These are phyloP conservation scores for Penicillium herquei DNA, from an alignment of 495 filamentous ascomycete genomes.

Conservation along the genomic window DNA sequence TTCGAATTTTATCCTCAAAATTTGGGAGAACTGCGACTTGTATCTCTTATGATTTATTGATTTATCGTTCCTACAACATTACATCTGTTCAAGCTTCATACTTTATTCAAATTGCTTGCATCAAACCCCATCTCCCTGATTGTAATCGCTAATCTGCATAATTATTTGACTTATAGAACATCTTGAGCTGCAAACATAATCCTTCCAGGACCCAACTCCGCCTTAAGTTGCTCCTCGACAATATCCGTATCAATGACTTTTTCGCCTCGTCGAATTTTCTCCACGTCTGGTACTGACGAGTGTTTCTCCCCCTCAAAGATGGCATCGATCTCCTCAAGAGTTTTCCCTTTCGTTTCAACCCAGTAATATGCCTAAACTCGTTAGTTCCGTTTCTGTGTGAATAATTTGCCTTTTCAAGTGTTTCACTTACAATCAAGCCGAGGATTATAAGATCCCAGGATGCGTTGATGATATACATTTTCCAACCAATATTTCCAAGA, in stretches of 20 bases:
- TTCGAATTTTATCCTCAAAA: too few species aligned
- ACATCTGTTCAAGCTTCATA: too few species aligned
- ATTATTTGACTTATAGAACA: too few species aligned
- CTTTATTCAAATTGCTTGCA: too few species aligned
- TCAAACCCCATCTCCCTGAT: too few species aligned
- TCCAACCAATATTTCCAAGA: conserved; percentile 29
- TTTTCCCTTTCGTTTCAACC: conserved; percentile 56
- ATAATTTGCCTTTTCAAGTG: background rate
- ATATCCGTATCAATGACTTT: conserved; percentile 17
- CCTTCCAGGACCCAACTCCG: background rate
- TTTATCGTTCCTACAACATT: too few species aligned
- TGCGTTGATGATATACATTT: conserved; percentile 27
- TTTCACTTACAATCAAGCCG: conserved; percentile 18
- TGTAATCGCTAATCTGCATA: too few species aligned
- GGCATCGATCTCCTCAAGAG: conserved; percentile 53
- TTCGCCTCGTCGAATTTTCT: conserved; percentile 33
- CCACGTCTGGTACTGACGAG: conserved; percentile 42
- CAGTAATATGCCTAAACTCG: conserved; percentile 17
- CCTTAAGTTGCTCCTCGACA: conserved; percentile 12
- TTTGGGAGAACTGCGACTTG: too few species aligned
- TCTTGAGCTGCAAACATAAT: too few species aligned
- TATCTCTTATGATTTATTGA: too few species aligned
- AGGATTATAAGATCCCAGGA: conserved; percentile 24
- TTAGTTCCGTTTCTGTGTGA: background rate
- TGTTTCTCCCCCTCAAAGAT: conserved; percentile 43